phyloP scores from a whole-genome alignment of 768 basidiomycete species.

The Phaeotremella skinneri region DNA sequence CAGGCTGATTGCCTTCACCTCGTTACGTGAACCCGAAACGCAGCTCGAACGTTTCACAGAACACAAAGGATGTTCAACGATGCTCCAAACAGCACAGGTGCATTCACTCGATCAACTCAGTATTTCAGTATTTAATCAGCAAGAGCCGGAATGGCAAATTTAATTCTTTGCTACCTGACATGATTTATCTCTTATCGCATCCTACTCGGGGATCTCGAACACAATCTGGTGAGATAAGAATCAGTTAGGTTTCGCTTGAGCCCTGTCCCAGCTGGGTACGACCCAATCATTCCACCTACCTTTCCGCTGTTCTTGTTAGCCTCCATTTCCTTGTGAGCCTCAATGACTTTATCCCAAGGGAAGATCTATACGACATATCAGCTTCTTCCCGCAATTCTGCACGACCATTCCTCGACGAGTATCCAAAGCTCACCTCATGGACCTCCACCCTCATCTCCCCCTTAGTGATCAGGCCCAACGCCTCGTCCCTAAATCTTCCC shows the following conservation, averaged over 20 bases:
- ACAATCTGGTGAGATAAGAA: slow-evolving; percentile 39
- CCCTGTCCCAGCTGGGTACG: background rate
- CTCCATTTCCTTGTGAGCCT: slow-evolving; percentile 81
- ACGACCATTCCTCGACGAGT: slow-evolving; percentile 19
- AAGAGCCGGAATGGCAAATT: no score
- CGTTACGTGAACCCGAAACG: no score
- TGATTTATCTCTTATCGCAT: no score
- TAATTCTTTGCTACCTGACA: no score
- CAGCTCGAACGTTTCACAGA: no score
- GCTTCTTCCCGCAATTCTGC: background rate
- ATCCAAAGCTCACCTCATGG: slow-evolving; percentile 61
- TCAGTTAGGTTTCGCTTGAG: slow-evolving; percentile 4
- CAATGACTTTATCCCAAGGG: slow-evolving; percentile 72
- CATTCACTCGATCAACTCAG: no score
- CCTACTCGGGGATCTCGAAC: slow-evolving; percentile 47
- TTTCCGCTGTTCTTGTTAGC: slow-evolving; percentile 63
- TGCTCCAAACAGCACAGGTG: no score
- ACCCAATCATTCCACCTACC: slow-evolving; percentile 31
- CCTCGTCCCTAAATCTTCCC: slow-evolving; percentile 60
- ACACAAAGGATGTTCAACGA: background rate
- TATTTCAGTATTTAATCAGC: no score
- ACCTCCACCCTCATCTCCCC: slow-evolving; percentile 71
- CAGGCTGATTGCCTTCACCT: no score
- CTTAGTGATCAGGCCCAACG: slow-evolving; percentile 61
- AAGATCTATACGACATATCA: slow-evolving; percentile 60